Conservation (phyloP, 1,284 basidiomycete species). For the Anthracocystis panici-leucophaei region DNA sequence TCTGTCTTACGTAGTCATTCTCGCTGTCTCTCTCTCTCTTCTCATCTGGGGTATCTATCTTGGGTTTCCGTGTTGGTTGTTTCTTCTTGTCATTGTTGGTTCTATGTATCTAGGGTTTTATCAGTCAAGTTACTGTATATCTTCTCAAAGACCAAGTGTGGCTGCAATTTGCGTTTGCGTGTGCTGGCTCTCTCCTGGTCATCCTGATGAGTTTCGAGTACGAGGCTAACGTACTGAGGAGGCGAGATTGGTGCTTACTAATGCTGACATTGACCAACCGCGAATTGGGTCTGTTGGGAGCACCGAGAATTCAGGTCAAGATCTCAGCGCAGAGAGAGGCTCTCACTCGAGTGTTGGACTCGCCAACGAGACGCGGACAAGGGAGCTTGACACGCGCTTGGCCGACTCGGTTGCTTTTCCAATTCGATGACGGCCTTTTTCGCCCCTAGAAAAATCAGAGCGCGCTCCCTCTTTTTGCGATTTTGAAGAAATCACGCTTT, state of each 20-base stretch:
- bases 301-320: background rate
- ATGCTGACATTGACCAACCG: background rate
- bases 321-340: background rate
- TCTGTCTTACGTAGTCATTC: background rate
- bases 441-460: slow-evolving; percentile 6
- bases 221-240: background rate
- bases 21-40: background rate
- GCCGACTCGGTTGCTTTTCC: slow-evolving; percentile 3
- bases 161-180: background rate
- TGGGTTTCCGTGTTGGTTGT: background rate
- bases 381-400: slow-evolving; percentile 2
- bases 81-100: slow-evolving; percentile 7
- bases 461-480: background rate
- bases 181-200: no score
- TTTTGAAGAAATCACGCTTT: slow-evolving; percentile 1
- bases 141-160: background rate
- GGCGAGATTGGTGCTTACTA: background rate
- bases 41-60: slow-evolving; percentile 1
- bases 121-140: background rate
- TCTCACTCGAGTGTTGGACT: slow-evolving; percentile 6
- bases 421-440: slow-evolving; percentile 1
- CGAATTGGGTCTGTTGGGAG: background rate
- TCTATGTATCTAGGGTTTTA: slow-evolving; percentile 17
- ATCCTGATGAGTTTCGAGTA: background rate
- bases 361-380: no score